phyloP scores from a whole-genome alignment of 495 filamentous ascomycete genomes.

The Rostrohypoxylon terebratum region DNA sequence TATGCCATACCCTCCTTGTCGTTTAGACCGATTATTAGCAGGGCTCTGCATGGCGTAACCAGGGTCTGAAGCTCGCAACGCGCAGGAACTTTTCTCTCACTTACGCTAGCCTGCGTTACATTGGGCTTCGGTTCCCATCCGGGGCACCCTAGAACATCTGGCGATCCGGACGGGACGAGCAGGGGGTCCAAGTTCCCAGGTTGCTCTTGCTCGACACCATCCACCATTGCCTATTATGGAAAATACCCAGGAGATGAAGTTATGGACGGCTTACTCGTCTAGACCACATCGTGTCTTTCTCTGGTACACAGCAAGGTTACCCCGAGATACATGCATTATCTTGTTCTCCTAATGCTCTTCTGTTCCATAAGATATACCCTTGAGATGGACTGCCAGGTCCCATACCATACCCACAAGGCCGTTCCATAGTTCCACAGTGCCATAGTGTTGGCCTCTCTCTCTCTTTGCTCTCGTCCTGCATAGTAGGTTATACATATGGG shows the following conservation, averaged over 20 bases:
- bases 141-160: conserved; percentile 31
- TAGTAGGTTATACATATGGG: conserved; percentile 40
- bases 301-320: conserved; percentile 32
- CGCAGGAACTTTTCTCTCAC: conserved; percentile 9
- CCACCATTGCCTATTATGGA: conserved; percentile 17
- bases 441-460: conserved; percentile 31
- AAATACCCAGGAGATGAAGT: conserved; percentile 18
- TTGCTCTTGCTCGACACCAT: background rate
- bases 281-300: conserved; percentile 3
- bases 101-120: conserved; percentile 15
- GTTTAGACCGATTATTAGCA: conserved; percentile 31
- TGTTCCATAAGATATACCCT: conserved; percentile 31
- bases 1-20: conserved; percentile 24
- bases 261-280: conserved; percentile 1
- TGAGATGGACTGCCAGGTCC: conserved; percentile 26
- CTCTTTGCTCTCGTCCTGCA: background rate
- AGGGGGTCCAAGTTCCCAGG: background rate
- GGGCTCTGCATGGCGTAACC: conserved; percentile 31
- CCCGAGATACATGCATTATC: conserved; percentile 41
- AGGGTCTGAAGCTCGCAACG: conserved; percentile 35
- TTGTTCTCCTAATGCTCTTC: conserved; percentile 15
- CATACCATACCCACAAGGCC: conserved; percentile 38
- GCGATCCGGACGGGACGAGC: conserved; percentile 16
- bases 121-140: conserved; percentile 41
- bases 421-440: conserved; percentile 22